Base-by-base conservation (phyloP, 2,329 filamentous ascomycete genomes). In the Cylindrodendrum hubeiense region DNA sequence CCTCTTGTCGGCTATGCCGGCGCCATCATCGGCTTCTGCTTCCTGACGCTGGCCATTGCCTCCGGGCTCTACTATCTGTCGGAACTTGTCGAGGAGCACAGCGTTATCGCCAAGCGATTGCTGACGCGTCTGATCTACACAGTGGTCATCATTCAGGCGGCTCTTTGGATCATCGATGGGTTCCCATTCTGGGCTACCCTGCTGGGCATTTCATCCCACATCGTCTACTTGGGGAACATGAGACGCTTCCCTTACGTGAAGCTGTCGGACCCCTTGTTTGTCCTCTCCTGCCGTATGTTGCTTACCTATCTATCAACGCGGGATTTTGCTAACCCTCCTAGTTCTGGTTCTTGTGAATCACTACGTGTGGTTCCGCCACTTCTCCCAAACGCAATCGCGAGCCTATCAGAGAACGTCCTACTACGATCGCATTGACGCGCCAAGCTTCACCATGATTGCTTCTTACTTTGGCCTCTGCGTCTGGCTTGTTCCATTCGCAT, bases 1-100 rank as follows among this genome's bases (percentile, higher is more conserved):
- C 95, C 95, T 75, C 84, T 98, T 46, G 85, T 99, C 75, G 96
- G 96, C 75, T 98, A 97, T 77, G 80, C 94, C 34, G 96, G 96
- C 76, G 90, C 97, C 72, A 82, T 94, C 68, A 84, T 97, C 66
- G 95, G 95, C 78, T 99, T 99, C 84, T 90, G 89, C 76, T 98
- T 99, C 82, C 85, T 99, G 71, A 98, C 96, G 21, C 86, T 99
- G 67, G 94, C 95, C 61, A 98, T 99, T 77, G 96, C 96, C 41
- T 98, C 94, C n/a, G 96, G 96, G 39, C 90, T 99, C 26, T 99
- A 99, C 84, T 99, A 99, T 80, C 91, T 99, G 58, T 98, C 95
- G 24, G 96, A 99, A 80, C 90, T 98, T 15, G 96, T 99, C 66
- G 96, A 99, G 82, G 96, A 99, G 80, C 95, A 99, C 78, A 98